phyloP scores from a whole-genome alignment of 106 monocot species.

The Phalaenopsis equestris region DNA sequence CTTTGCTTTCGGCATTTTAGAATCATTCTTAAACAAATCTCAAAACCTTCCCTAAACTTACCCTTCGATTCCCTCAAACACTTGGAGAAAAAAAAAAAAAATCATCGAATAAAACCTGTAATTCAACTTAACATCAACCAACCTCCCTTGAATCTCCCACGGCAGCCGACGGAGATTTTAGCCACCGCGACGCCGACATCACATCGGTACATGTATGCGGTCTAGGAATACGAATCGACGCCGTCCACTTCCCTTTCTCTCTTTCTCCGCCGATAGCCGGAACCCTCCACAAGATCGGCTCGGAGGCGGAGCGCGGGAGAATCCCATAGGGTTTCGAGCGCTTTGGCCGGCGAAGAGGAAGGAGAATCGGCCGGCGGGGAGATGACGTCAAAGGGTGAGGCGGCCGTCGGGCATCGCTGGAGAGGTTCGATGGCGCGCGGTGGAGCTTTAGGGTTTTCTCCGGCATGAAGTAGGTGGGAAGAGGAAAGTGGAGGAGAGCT shows the following conservation, averaged over 20 bases:
- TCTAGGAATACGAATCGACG: neutral
- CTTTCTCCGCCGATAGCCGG: neutral
- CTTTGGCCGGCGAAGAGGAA: neutral
- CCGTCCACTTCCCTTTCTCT: neutral
- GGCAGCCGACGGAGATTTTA: conserved; percentile 4
- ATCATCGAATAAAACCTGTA: neutral
- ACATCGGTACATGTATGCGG: conserved; percentile 11
- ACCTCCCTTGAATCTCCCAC: conserved; percentile 6
- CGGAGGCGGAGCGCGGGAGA: conserved; percentile 28
- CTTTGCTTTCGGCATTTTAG: no score
- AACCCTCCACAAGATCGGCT: conserved; percentile 21
- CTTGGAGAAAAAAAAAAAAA: neutral
- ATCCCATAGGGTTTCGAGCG: neutral
- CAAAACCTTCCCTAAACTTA: neutral
- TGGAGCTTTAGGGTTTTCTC: neutral
- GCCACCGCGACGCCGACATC: conserved; percentile 5
- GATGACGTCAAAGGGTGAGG: neutral
- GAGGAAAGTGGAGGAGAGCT: neutral
- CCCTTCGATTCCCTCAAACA: neutral
- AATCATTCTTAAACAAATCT: no score
- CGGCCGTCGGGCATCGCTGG: neutral
- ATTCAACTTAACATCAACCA: neutral
- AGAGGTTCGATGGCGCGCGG: neutral
- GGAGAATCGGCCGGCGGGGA: neutral
- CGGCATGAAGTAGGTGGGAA: neutral